A percentile compares a stretch with the other conserved stretches of the same genome.
Conservation (phyloP, 106 monocot genomes). For the Agapanthus africanus region DNA sequence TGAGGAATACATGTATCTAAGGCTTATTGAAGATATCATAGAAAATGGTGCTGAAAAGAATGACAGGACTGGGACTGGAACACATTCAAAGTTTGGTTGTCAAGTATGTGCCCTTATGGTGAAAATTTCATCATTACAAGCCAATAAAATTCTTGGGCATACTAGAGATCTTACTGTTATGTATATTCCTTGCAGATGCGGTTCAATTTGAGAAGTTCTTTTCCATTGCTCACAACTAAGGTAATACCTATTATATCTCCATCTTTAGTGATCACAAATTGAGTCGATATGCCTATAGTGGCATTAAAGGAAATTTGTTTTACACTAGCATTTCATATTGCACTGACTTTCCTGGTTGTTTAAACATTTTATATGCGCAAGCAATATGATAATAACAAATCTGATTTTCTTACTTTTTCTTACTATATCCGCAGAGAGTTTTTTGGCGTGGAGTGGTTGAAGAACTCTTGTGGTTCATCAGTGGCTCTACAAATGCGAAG, state of each 20-base stretch:
- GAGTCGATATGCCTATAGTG: too few relatives aligned
- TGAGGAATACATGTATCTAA: constrained; percentile 77
- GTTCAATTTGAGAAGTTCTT: constrained; percentile 88
- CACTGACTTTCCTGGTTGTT: too few relatives aligned
- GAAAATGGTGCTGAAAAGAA: constrained; percentile 57
- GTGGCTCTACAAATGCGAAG: constrained; percentile 98
- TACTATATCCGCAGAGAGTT: too few relatives aligned
- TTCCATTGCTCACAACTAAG: constrained; percentile 96
- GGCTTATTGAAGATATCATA: constrained; percentile 73
- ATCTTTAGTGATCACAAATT: too few relatives aligned
- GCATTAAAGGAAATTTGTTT: too few relatives aligned
- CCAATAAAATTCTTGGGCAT: not conserved
- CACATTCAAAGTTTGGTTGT: constrained; percentile 90
- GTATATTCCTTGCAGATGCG: constrained; percentile 55
- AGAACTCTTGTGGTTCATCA: constrained; percentile 98
- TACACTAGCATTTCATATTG: too few relatives aligned
- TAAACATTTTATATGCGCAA: too few relatives aligned
- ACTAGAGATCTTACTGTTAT: not conserved
- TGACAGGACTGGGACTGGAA: constrained; percentile 87
- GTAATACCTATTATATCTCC: too few relatives aligned
- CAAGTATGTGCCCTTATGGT: too few relatives aligned
- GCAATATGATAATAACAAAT: too few relatives aligned
- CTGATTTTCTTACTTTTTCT: too few relatives aligned
- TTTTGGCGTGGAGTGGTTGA: constrained; percentile 98
- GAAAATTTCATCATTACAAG: not conserved